These are phyloP conservation scores for Diaporthe amygdali DNA, from an alignment of 2,329 filamentous ascomycete species.

Conservation along the genomic window DNA sequence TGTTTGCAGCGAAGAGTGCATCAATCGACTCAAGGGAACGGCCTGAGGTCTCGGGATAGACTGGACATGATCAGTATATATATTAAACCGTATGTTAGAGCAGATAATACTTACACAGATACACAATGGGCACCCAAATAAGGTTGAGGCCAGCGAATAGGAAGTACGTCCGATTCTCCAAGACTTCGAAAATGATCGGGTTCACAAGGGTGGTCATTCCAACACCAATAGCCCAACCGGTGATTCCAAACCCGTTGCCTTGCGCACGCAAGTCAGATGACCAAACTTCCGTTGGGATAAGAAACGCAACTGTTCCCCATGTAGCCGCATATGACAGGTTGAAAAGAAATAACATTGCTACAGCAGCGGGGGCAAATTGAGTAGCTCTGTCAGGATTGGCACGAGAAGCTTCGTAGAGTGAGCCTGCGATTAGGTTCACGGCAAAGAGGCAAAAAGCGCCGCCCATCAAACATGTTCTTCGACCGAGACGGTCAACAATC, in stretches of 20 bases:
- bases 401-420: constrained; percentile 46
- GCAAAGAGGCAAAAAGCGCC: constrained; percentile 43
- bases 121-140: not conserved
- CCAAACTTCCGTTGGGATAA: constrained; percentile 62
- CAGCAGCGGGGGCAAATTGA: constrained; percentile 48
- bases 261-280: constrained; percentile 61
- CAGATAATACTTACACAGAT: not conserved
- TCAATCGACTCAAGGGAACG: constrained; percentile 47
- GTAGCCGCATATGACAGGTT: constrained; percentile 57
- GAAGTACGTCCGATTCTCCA: constrained; percentile 55
- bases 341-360: constrained; percentile 55
- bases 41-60: not conserved
- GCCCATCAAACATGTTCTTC: constrained; percentile 45
- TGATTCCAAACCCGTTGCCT: constrained; percentile 63
- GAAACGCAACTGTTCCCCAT: constrained; percentile 53
- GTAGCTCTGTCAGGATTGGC: constrained; percentile 18
- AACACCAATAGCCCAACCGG: constrained; percentile 63
- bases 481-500: constrained; percentile 55
- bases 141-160: constrained; percentile 55
- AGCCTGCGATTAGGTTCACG: constrained; percentile 48
- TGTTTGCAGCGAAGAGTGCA: constrained; percentile 51
- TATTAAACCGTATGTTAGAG: not conserved
- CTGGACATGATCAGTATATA: not conserved
- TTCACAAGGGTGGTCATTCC: constrained; percentile 59
- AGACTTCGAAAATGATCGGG: constrained; percentile 55